Evolutionary conservation across 257 asterid species (phyloP).

Genomic region (Fraxinus excelsior): DNA sequence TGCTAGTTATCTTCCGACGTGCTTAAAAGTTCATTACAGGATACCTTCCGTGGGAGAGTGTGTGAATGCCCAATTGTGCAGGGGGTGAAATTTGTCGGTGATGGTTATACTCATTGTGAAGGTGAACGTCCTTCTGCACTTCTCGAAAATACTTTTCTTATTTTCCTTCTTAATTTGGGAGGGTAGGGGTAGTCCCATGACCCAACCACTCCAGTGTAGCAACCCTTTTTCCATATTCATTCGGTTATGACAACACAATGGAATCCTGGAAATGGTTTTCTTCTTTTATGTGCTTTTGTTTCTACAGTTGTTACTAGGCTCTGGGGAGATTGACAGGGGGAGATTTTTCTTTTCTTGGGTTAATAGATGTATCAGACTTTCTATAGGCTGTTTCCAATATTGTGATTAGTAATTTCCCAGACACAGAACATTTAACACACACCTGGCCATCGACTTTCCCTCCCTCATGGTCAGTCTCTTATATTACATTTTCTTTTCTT

Average conservation of each 20-base stretch:
- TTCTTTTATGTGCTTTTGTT: neutral
- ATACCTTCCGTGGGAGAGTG: slow-evolving; percentile 91
- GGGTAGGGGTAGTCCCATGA: neutral
- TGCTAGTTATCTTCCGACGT: slow-evolving; percentile 20
- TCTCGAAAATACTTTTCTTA: neutral
- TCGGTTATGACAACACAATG: neutral
- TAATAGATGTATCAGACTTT: neutral
- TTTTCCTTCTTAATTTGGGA: slow-evolving; percentile 1
- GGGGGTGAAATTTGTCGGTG: slow-evolving; percentile 81
- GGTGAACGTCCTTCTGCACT: slow-evolving; percentile 43
- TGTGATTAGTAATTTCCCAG: neutral
- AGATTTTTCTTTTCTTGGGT: neutral
- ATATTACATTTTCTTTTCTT: neutral
- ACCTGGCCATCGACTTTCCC: neutral
- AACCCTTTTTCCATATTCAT: neutral
- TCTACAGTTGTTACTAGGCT: neutral
- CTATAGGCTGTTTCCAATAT: neutral
- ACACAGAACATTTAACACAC: neutral
- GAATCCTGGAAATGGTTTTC: neutral
- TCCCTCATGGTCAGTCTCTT: neutral
- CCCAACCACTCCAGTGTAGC: neutral
- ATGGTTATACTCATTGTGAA: slow-evolving; percentile 91
- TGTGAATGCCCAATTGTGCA: slow-evolving; percentile 88
- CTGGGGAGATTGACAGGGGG: neutral
- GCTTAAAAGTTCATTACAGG: slow-evolving; percentile 44